Evolutionary conservation across 2,329 filamentous ascomycete genomes (phyloP), one percentile per base, ranked within the genome.

Genomic region (Fusarium acutatum): DNA sequence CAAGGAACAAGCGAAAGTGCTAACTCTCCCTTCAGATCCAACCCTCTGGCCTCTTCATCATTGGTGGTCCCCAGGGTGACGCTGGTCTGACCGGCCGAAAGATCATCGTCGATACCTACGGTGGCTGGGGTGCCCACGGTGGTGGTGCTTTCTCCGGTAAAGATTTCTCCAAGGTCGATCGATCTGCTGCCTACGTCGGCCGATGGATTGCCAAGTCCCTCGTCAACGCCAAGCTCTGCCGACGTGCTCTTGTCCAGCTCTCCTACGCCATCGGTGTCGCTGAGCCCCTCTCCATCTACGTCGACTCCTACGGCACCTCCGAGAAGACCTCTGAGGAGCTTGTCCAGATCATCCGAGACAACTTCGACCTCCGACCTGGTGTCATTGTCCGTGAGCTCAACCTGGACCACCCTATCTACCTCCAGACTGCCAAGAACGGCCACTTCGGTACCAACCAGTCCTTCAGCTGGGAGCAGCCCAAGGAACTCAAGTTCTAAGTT

Each of bases 151-250:
- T 99, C 93, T 98, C 96, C 81, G 96, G 96, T 82, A 99, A 99
- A 93, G 96, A 99, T 86, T 99, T 98, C 92, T 98, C 95, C 90
- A 99, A 99, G 91, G 96, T 99, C 86, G 96, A 99, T 84, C 94
- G 96, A 80, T 98, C 96, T 60, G 96, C 96, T 77, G 96, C 96
- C 82, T 99, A 99, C 88, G 92, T 98, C 79, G 95, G 90, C 79
- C 95, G 96, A 84, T 99, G 96, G 96, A 95, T 99, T 84, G 96
- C 96, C 87, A 99, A 99, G 91, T 99, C 96, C 46, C 91, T 99
- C 76, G 94, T 99, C 79, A 87, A 91, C 80, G 93, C 96, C 79
- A 92, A 93, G 80, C 93, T 99, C 72, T 94, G 94, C 80, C 95
- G 96, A 82, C 95, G 96, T 84, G 93, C 91, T 72, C 92, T 99